Evolutionary conservation across 192 early-diverging fungal species (phyloP), one percentile per base, ranked within the genome.

Genomic region (Coemansia sp.): DNA sequence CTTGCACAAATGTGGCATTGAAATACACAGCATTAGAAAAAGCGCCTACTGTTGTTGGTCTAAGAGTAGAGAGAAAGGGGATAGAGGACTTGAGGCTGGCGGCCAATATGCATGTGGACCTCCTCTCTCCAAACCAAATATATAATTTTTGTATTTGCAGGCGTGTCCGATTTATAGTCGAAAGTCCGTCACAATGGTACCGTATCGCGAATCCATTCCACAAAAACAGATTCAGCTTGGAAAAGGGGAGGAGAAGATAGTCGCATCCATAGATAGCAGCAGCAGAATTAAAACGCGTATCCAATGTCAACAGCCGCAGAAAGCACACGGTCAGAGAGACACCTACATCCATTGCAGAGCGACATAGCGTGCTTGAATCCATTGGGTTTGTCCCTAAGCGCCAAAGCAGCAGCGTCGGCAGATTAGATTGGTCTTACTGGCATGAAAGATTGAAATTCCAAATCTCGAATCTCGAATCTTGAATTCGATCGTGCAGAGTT

Each of bases 121-220:
- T 61, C 66, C 65, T 68, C 64, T 72, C 71, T 56, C 55, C 42
- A 54, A 30, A 53, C 27, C 65, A 67, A 53, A 64, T 64, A 68
- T 60, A 28, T 55, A n/a, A 68, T 60, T 24, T 55, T 60, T 61
- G 30, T 74, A 74, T 74, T 74, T 71, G 69, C 69, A 71, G 62
- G 69, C 62, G 57, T 71, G 62, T 65, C 62, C 56, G 45, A 60
- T 60, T 55, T 55, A 55, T 69, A 32, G 54, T 57, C 36, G 36
- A 59, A 57, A 58, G 62, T 59, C 60, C 61, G 35, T 63, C 42
- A 65, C 51, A 64, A 75, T 75, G 72, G 67, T 75, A 65, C 64
- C 49, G 50, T 75, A 59, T 61, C 59, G 59, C 39, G 66, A 35
- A 61, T 68, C 65, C 65, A 61, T 67, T 25, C 51, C 52, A 47